Evolutionary conservation across 306 rosid genomes (phyloP).

Genomic region (Dryas drummondii): DNA sequence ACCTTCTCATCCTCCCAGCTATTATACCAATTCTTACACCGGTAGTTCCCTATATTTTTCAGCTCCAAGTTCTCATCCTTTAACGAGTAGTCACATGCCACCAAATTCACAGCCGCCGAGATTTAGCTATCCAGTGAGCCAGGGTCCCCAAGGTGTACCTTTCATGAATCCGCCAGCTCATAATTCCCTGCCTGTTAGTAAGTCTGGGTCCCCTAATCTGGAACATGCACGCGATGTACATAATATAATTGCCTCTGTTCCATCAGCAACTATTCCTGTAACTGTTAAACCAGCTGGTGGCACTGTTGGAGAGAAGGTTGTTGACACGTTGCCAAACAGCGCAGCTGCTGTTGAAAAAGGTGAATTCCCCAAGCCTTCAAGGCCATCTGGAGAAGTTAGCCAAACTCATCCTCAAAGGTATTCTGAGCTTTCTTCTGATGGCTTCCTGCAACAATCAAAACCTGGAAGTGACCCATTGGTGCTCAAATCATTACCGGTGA

Average conservation of each 20-base stretch:
- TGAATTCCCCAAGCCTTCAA: conserved; percentile 44
- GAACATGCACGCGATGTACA: conserved; percentile 55
- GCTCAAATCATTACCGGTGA: conserved; percentile 32
- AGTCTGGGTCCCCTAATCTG: conserved; percentile 42
- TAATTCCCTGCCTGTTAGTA: conserved; percentile 42
- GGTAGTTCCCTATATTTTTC: conserved; percentile 40
- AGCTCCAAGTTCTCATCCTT: conserved; percentile 52
- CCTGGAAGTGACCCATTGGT: conserved; percentile 35
- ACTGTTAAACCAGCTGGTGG: conserved; percentile 47
- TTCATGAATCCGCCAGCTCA: conserved; percentile 45
- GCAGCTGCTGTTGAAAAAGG: conserved; percentile 39
- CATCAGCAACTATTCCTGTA: conserved; percentile 39
- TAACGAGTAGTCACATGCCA: conserved; percentile 56
- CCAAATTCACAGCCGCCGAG: conserved; percentile 66
- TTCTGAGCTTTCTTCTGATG: conserved; percentile 31
- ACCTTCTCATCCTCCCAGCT: conserved; percentile 48
- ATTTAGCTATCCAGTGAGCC: conserved; percentile 55
- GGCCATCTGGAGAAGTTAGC: conserved; percentile 38
- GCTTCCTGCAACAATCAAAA: conserved; percentile 35
- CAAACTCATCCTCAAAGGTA: conserved; percentile 39
- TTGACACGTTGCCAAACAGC: conserved; percentile 37
- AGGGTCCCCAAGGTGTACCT: conserved; percentile 52
- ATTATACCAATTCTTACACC: conserved; percentile 46
- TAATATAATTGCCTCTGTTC: conserved; percentile 32
- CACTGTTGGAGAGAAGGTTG: conserved; percentile 40